These are phyloP conservation scores for Apiospora arundinis DNA, from an alignment of 2,329 filamentous ascomycete genomes.

Conservation along the genomic window DNA sequence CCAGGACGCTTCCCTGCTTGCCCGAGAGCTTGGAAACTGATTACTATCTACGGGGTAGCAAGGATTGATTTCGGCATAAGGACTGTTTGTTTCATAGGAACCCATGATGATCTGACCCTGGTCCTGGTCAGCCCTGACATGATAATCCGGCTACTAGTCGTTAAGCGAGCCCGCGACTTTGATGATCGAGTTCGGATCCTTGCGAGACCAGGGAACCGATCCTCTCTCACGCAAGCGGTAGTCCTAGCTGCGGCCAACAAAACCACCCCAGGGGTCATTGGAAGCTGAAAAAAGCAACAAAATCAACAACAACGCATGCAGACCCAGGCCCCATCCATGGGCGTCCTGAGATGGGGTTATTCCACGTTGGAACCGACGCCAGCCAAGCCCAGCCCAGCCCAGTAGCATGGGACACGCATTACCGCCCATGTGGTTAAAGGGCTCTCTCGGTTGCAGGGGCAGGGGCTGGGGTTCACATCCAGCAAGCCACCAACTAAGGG, in stretches of 20 bases:
- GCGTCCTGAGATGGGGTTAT: background rate
- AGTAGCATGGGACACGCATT: constrained; percentile 5
- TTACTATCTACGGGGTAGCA: background rate
- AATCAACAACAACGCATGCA: background rate
- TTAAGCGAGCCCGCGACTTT: background rate
- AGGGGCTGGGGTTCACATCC: background rate
- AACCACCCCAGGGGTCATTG: background rate
- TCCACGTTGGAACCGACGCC: constrained; percentile 3
- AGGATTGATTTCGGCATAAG: background rate
- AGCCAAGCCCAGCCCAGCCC: background rate
- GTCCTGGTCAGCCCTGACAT: constrained; percentile 6
- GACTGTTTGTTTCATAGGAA: constrained; percentile 7
- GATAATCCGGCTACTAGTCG: background rate
- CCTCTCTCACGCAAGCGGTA: background rate
- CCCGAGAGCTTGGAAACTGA: background rate
- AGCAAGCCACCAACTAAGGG: constrained; percentile 9
- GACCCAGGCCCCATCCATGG: background rate
- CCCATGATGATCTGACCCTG: constrained; percentile 12
- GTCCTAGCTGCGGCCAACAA: background rate
- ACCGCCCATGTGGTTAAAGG: constrained; percentile 6
- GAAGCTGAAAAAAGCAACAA: background rate
- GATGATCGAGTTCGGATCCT: background rate
- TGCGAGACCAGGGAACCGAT: background rate
- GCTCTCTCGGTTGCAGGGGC: constrained; percentile 6
- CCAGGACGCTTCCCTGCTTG: background rate